Percentiles rank a stretch among this genome's conserved stretches.
phyloP scores from a whole-genome alignment of 2,329 filamentous ascomycete species.

The Colletotrichum simmondsii region DNA sequence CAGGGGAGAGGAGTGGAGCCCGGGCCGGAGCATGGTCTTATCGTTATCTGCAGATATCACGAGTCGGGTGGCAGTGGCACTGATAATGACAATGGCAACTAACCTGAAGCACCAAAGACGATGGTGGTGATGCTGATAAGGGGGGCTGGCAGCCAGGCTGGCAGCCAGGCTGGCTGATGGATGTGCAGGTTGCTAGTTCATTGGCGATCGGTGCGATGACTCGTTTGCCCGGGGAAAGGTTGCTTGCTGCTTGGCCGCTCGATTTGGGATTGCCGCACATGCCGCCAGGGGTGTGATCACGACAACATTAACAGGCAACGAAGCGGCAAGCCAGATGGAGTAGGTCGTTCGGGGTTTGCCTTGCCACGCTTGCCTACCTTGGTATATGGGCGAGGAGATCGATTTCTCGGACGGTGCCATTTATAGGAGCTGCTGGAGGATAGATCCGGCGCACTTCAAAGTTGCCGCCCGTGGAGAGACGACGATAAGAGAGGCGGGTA shows the following conservation, averaged over 20 bases:
- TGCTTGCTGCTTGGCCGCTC: not conserved
- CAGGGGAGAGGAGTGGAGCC: not conserved
- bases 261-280: slow-evolving; percentile 3
- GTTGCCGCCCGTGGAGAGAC: not conserved
- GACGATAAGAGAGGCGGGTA: not conserved
- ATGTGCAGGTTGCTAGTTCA: slow-evolving; percentile 6
- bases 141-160: not conserved
- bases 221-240: not conserved
- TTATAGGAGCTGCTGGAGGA: not conserved
- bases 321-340: not conserved
- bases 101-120: not conserved
- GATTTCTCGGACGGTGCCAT: not conserved
- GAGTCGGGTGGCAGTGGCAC: not conserved
- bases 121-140: not conserved
- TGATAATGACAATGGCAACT: not conserved
- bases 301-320: not conserved
- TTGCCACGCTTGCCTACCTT: not conserved
- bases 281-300: not conserved
- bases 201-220: slow-evolving; percentile 5
- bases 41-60: not conserved
- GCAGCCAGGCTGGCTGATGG: not conserved
- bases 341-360: not conserved
- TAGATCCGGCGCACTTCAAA: not conserved
- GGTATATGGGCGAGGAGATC: not conserved
- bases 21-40: not conserved